Base-by-base conservation (phyloP, 2,329 filamentous ascomycete genomes). In the Pseudofabraea citricarpa region DNA sequence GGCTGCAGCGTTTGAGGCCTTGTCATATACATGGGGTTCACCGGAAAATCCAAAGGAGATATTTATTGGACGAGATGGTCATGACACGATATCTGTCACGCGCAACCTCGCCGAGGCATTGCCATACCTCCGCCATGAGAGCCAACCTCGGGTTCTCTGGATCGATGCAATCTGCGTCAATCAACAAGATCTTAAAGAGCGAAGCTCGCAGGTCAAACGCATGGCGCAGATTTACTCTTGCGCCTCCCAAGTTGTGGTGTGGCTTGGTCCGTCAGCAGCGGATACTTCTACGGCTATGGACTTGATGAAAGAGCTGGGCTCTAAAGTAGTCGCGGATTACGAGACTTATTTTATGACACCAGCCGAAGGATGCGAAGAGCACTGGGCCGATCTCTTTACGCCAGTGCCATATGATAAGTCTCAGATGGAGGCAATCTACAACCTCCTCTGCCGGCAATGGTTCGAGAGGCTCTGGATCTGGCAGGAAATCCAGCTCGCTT, bases 161-260 rank as follows among this genome's bases (percentile, higher is more conserved):
- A 43, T 49, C 21, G 49, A 51, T 41, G 46, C 46, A 19, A 46
- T 49, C 8, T 47, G 55, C 40, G 50, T 57, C 12, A 48, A 57
- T 29, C 56, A 57, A 22, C 6, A 21, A 20, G 40, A 45, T 20
- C 36, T 47, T 2, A 27, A 38, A 1, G 56, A 57, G 37, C 41
- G 48, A 8, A 47, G 41, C 10, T 24, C 27, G 4, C 55, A 59
- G 39, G 48, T 56, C 3, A 38, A 36, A 4, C 33, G 47, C 10
- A 59, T 56, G 55, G 45, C 45, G n/a, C 35, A 49, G 3, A 49
- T 57, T 9, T 59, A 50, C 36, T 37, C 50, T 18, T 18, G 40
- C 7, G 54, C 55, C 8, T 13, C n/a, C 3, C 27, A 42, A 23
- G 45, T 48, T 4, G 6, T 50, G 6, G 37, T 44, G 20, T 50